Evolutionary conservation across 1,139 yeast genomes (phyloP).

Genomic region (Lodderomyces metapsilosis): DNA sequence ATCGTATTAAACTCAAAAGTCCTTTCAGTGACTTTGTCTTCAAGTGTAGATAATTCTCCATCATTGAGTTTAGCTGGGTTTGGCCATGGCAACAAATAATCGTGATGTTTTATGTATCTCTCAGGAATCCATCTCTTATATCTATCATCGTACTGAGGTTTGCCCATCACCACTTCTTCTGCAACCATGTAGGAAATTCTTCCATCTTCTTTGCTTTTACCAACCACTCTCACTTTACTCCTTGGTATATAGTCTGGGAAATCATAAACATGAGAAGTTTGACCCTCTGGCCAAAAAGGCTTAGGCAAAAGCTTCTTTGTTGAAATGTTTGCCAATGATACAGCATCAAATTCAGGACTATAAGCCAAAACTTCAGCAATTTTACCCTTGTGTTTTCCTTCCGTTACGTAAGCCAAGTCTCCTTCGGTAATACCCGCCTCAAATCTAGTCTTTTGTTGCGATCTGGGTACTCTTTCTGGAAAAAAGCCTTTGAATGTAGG

Average conservation of each 20-base stretch:
- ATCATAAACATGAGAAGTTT: slow-evolving; percentile 68
- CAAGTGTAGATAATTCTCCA: slow-evolving; percentile 57
- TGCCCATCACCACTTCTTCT: slow-evolving; percentile 65
- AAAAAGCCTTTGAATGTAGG: slow-evolving; percentile 35
- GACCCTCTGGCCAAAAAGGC: slow-evolving; percentile 71
- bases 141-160: slow-evolving; percentile 69
- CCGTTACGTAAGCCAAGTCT: slow-evolving; percentile 51
- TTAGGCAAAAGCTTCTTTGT: slow-evolving; percentile 53
- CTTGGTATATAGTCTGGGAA: slow-evolving; percentile 57
- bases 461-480: slow-evolving; percentile 21
- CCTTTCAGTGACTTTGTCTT: slow-evolving; percentile 64
- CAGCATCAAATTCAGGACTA: slow-evolving; percentile 31
- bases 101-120: slow-evolving; percentile 70
- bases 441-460: slow-evolving; percentile 27
- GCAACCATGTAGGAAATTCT: slow-evolving; percentile 69
- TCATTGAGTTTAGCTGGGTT: slow-evolving; percentile 63
- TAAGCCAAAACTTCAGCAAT: slow-evolving; percentile 51
- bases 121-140: slow-evolving; percentile 74
- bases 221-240: slow-evolving; percentile 58
- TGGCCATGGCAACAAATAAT: slow-evolving; percentile 87
- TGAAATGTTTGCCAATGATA: slow-evolving; percentile 35
- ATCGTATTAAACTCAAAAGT: slow-evolving; percentile 73
- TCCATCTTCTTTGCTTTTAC: slow-evolving; percentile 64
- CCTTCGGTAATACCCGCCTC: slow-evolving; percentile 41
- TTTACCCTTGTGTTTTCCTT: slow-evolving; percentile 71